Conservation (phyloP, 345 rosid genomes). For the Gossypium turneri region DNA sequence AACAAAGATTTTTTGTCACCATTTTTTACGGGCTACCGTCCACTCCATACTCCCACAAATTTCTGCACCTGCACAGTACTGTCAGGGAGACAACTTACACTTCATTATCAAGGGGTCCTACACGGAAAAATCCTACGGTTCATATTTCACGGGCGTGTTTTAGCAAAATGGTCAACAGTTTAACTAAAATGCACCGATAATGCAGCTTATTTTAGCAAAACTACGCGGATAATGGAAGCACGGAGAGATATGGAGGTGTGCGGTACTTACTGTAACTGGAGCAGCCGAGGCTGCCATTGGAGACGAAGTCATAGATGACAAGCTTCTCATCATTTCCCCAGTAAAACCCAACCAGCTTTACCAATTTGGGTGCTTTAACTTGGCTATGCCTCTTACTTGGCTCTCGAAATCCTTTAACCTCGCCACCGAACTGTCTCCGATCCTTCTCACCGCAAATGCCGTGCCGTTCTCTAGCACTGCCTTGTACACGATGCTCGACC, state of each 20-base stretch:
- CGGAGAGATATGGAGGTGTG: not conserved
- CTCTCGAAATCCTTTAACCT: conserved; percentile 69
- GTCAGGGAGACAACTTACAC: not conserved
- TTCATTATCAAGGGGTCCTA: not conserved
- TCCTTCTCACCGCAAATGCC: conserved; percentile 76
- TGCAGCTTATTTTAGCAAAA: conserved; percentile 17
- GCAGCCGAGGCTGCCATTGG: conserved; percentile 72
- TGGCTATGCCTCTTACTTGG: conserved; percentile 56
- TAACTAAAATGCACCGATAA: not conserved
- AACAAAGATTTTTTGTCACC: not conserved
- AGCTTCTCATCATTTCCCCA: conserved; percentile 95
- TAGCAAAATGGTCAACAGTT: not conserved
- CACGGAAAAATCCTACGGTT: not conserved
- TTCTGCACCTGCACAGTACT: not conserved
- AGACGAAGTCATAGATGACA: conserved; percentile 60
- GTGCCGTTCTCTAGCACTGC: conserved; percentile 72
- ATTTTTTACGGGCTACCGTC: conserved; percentile 11
- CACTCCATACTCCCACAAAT: not conserved
- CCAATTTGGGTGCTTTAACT: conserved; percentile 75
- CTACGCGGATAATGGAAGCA: not conserved
- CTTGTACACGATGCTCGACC: conserved; percentile 71
- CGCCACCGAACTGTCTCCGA: conserved; percentile 56
- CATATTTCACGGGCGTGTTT: not conserved
- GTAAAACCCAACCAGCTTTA: conserved; percentile 64
- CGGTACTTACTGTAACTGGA: conserved; percentile 47